Evolutionary conservation across 2,329 filamentous ascomycete species (phyloP), one percentile per base, ranked within the genome.

Genomic region (Aspergillus pseudoviridinutans): DNA sequence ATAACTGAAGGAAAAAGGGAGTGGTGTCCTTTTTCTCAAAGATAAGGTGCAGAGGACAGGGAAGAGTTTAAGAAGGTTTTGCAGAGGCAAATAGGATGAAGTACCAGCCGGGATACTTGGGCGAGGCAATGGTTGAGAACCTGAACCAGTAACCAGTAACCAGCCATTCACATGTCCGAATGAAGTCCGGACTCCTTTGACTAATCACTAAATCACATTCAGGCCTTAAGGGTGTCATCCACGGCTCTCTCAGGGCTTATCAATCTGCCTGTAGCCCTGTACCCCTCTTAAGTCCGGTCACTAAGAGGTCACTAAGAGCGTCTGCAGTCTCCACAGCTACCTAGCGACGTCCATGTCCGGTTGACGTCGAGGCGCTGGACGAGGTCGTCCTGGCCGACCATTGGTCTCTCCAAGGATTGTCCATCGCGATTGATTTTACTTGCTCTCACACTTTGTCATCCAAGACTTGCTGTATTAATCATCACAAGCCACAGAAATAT

Each of bases 231-330:
- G n/a, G 44, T 35, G 6, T 35, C 29, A 12, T 32, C 29, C 12
- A 35, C 14, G 28, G 35, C 50, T 49, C 29, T 47, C 14, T 17
- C 32, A 17, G 17, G 51, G 46, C 29, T 10, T 42, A 58, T 47
- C 57, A 58, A 64, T 60, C 60, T 51, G 49, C 17, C 24, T 27
- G 24, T 32, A 29, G 28, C 28, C 28, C 1, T 29, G 9, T 10
- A 29, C 28, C 28, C 28, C 3, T 29, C 9, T 10, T 10, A 29
- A 29, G 10, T 12, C 28, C 28, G 0, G 28, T 29, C 10, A 29
- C 28, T 29, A 10, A 29, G 28, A 10, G 12, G 9, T 29, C 28
- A 29, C 9, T 29, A 47, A 25, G 35, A n/a, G 29, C 35, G 17
- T 20, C 38, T n/a, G 7, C 38, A 17, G 38, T 29, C 28, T 12